These are phyloP conservation scores for Petunia hybrid DNA, from an alignment of 305 asterid species.

Conservation along the genomic window DNA sequence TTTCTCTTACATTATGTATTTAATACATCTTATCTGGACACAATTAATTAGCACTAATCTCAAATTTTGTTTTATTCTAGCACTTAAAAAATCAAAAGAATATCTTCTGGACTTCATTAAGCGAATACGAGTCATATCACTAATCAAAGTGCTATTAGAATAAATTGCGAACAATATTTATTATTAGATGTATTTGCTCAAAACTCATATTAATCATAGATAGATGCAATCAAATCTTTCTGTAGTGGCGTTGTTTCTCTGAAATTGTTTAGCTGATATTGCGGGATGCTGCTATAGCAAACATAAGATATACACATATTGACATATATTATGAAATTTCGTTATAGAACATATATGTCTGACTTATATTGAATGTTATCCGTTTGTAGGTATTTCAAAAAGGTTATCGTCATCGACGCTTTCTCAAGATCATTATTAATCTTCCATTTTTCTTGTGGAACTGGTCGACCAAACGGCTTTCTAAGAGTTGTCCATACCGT, in stretches of 20 bases:
- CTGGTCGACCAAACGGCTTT: not conserved
- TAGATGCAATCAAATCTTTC: not conserved
- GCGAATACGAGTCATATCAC: slow-evolving; percentile 22
- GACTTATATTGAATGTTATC: not conserved
- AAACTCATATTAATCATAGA: not conserved
- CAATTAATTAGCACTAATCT: not conserved
- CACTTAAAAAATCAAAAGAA: not conserved
- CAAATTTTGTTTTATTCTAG: not conserved
- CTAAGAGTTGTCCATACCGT: not conserved
- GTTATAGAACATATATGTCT: too few species aligned
- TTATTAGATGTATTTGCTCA: not conserved
- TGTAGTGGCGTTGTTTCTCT: too few species aligned
- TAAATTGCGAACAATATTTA: not conserved
- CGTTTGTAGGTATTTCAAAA: slow-evolving; percentile 10
- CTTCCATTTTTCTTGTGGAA: not conserved
- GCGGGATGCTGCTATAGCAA: too few species aligned
- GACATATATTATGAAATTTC: too few species aligned
- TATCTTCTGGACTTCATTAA: not conserved
- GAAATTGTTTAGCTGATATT: too few species aligned
- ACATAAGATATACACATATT: too few species aligned
- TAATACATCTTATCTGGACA: not conserved
- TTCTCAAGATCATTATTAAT: not conserved
- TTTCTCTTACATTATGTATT: not conserved
- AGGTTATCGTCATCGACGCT: not conserved
- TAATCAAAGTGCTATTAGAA: not conserved